Percentiles rank a stretch among this genome's conserved stretches.
phyloP scores from a whole-genome alignment of 2,329 filamentous ascomycete species.

The Metarhizium robertsii region DNA sequence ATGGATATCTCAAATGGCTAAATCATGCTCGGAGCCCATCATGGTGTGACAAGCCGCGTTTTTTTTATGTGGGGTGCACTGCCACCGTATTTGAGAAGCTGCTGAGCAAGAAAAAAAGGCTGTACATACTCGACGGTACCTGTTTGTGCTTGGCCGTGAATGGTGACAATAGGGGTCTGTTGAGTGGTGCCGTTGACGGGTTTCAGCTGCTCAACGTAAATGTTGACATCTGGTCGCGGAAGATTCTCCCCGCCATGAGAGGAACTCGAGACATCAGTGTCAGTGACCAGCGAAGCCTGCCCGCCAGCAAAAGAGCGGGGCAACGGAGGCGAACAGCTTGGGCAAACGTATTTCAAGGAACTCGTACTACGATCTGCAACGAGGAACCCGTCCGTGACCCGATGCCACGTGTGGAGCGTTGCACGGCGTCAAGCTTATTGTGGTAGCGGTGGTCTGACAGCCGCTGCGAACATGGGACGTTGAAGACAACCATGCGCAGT shows the following conservation, averaged over 20 bases:
- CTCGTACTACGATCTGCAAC: too few species aligned
- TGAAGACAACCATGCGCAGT: too few species aligned
- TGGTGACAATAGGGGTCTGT: constrained; percentile 28
- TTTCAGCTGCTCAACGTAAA: constrained; percentile 36
- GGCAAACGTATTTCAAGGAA: not conserved
- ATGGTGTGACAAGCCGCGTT: too few species aligned
- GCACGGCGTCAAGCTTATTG: too few species aligned
- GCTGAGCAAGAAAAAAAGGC: not conserved
- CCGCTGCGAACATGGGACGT: too few species aligned
- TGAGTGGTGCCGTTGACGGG: constrained; percentile 19
- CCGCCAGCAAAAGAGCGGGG: not conserved
- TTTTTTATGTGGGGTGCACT: too few species aligned
- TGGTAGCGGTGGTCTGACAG: too few species aligned
- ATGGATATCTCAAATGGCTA: too few species aligned
- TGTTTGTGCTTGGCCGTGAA: constrained; percentile 32
- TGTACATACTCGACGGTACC: constrained; percentile 22
- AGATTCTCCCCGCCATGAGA: not conserved
- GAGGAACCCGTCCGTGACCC: too few species aligned
- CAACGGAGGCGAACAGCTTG: not conserved
- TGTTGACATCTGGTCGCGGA: constrained; percentile 35
- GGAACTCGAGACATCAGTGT: too few species aligned
- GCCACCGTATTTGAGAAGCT: not conserved
- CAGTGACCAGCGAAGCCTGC: not conserved
- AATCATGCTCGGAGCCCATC: too few species aligned
- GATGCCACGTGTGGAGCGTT: too few species aligned